Evolutionary conservation across 2,329 filamentous ascomycete species (phyloP).

Genomic region (Hypoxylon sp.): DNA sequence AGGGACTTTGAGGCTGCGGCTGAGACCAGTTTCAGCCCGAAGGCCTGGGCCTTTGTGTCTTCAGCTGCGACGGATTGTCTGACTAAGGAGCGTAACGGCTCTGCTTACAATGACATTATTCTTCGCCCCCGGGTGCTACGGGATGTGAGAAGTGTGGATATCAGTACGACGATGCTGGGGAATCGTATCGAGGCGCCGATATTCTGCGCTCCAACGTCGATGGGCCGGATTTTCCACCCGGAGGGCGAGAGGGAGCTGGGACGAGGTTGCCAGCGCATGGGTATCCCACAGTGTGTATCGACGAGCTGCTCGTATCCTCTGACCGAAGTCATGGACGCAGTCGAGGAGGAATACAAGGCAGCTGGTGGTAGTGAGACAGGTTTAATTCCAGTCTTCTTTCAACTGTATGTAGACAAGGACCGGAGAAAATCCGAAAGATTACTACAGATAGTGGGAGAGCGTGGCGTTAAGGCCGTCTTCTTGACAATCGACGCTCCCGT

Average conservation of each 20-base stretch:
- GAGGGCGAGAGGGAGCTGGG: slow-evolving; percentile 75
- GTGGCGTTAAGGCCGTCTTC: slow-evolving; percentile 68
- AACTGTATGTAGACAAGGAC: slow-evolving; percentile 74
- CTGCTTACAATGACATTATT: slow-evolving; percentile 69
- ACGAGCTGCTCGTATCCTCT: slow-evolving; percentile 74
- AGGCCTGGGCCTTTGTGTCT: slow-evolving; percentile 79
- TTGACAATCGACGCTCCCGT: slow-evolving; percentile 73
- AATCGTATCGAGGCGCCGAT: slow-evolving; percentile 68
- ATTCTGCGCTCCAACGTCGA: slow-evolving; percentile 75
- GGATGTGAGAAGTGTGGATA: slow-evolving; percentile 65
- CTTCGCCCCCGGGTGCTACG: slow-evolving; percentile 62
- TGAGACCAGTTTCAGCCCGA: slow-evolving; percentile 67
- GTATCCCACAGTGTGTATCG: slow-evolving; percentile 72
- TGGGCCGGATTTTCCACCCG: slow-evolving; percentile 74
- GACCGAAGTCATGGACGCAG: slow-evolving; percentile 63
- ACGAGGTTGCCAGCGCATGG: slow-evolving; percentile 64
- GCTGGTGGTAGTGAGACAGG: background rate
- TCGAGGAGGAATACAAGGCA: slow-evolving; percentile 50
- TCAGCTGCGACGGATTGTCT: slow-evolving; percentile 75
- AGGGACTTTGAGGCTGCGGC: slow-evolving; percentile 74
- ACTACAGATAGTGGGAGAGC: slow-evolving; percentile 61
- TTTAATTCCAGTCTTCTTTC: slow-evolving; percentile 62
- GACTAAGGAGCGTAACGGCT: slow-evolving; percentile 70
- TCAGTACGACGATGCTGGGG: slow-evolving; percentile 69
- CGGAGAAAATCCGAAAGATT: slow-evolving; percentile 66